These are phyloP conservation scores for Neonectria magnoliae DNA, from an alignment of 2,329 filamentous ascomycete species.

Conservation along the genomic window DNA sequence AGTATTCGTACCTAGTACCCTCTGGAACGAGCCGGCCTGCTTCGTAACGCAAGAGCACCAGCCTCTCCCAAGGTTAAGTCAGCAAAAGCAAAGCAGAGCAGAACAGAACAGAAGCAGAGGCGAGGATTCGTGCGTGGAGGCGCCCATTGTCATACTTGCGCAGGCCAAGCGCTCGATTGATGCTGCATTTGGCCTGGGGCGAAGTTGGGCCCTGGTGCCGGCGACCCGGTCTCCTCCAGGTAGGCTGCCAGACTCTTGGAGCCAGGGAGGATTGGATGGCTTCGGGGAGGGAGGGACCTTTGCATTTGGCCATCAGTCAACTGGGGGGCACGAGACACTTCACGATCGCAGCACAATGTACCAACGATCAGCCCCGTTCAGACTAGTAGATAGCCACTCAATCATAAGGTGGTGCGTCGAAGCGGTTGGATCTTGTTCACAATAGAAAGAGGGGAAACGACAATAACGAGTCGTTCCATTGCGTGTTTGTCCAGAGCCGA, in stretches of 20 bases:
- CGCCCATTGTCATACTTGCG: constrained; percentile 2
- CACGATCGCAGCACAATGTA: constrained; percentile 1
- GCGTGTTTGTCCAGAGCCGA: background rate
- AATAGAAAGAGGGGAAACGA: background rate
- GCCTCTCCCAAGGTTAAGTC: background rate
- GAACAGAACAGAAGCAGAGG: background rate
- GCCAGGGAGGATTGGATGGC: constrained; percentile 6
- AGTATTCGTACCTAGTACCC: background rate
- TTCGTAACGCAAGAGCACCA: background rate
- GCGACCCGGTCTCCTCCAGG: constrained; percentile 15
- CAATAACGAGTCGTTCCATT: background rate
- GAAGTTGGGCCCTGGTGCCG: constrained; percentile 18
- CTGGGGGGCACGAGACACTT: constrained; percentile 21
- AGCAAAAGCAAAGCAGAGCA: background rate
- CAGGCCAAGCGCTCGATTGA: constrained; percentile 19
- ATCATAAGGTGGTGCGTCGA: constrained; percentile 1
- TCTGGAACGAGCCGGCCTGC: background rate
- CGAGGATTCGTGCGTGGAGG: constrained; percentile 10
- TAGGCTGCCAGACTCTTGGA: constrained; percentile 14
- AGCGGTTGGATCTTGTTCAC: background rate
- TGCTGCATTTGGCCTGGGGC: constrained; percentile 16
- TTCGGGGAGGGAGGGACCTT: constrained; percentile 14
- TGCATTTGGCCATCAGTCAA: constrained; percentile 12
- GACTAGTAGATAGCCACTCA: constrained; percentile 5
- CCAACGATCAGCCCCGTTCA: constrained; percentile 15